These are phyloP conservation scores for Aureobasidium leucospermi DNA, from an alignment of 2,329 filamentous ascomycete species.

Conservation along the genomic window DNA sequence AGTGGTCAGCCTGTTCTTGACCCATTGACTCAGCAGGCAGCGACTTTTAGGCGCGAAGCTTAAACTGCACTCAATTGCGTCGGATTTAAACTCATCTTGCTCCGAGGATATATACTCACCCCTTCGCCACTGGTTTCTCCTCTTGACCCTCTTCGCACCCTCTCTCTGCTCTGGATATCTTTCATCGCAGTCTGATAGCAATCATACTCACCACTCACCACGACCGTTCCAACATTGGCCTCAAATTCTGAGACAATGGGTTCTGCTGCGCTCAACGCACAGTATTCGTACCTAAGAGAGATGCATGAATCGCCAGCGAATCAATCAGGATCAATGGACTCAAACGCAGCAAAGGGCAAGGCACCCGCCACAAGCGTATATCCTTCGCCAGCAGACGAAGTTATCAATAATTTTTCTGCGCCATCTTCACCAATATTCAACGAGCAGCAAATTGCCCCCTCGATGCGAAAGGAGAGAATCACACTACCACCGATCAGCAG, in stretches of 20 bases:
- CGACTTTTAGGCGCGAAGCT: conserved; percentile 12
- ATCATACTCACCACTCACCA: neutral
- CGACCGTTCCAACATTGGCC: neutral
- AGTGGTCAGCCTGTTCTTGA: neutral
- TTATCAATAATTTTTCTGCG: neutral
- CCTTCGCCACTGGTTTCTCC: conserved; percentile 2
- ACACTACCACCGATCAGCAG: conserved; percentile 4
- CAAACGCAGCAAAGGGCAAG: neutral
- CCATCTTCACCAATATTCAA: conserved; percentile 5
- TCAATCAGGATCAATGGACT: conserved; percentile 5
- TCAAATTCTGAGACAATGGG: neutral
- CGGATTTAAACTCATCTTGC: conserved; percentile 4
- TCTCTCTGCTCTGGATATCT: neutral
- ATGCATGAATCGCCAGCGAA: conserved; percentile 6
- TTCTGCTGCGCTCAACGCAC: conserved; percentile 1
- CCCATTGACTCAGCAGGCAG: conserved; percentile 14
- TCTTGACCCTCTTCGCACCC: neutral
- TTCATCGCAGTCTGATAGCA: neutral
- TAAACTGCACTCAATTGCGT: conserved; percentile 7
- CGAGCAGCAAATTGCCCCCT: neutral
- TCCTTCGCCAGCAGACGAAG: conserved; percentile 12
- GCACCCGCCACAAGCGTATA: conserved; percentile 5
- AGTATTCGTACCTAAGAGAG: conserved; percentile 8
- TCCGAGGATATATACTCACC: conserved; percentile 5
- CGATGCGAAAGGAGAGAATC: neutral